A percentile compares a stretch with the other conserved stretches of the same genome.
These are phyloP conservation scores for Trichocladium uniseriatum DNA, from an alignment of 495 filamentous ascomycete genomes.

Conservation along the genomic window DNA sequence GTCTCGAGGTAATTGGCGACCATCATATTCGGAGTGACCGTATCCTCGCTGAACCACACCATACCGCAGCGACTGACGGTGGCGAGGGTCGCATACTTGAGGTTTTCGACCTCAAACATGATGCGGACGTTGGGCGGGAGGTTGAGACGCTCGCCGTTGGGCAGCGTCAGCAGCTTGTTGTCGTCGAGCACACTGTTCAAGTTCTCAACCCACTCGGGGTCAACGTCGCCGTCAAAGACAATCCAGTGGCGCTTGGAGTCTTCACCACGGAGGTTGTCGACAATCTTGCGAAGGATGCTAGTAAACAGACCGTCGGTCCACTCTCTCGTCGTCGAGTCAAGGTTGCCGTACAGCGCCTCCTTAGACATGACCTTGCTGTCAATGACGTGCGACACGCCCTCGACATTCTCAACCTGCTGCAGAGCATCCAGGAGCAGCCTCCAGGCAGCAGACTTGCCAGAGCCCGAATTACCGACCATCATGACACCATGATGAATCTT, in stretches of 20 bases:
- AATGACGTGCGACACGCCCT: constrained; percentile 94
- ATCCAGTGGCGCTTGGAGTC: constrained; percentile 97
- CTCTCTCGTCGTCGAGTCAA: constrained; percentile 93
- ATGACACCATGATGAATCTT: constrained; percentile 97
- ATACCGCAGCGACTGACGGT: constrained; percentile 99
- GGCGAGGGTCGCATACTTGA: constrained; percentile 93
- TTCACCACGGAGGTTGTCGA: constrained; percentile 96
- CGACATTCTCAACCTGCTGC: constrained; percentile 78
- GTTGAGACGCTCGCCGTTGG: constrained; percentile 94
- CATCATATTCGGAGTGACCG: constrained; percentile 87
- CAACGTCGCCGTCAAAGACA: constrained; percentile 96
- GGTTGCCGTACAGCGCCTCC: constrained; percentile 85
- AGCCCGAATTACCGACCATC: constrained; percentile 96
- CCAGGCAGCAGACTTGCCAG: constrained; percentile 93
- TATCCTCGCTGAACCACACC: constrained; percentile 99
- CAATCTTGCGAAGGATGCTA: constrained; percentile 93
- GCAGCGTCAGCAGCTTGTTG: constrained; percentile 92
- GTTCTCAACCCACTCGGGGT: constrained; percentile 99
- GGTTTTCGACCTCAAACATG: constrained; percentile 98
- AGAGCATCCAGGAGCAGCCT: constrained; percentile 87
- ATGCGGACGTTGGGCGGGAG: constrained; percentile 91
- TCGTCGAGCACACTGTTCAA: constrained; percentile 98
- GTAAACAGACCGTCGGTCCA: constrained; percentile 99
- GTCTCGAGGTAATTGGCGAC: constrained; percentile 80
- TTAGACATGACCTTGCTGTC: constrained; percentile 99